A percentile compares a stretch with the other conserved stretches of the same genome.
phyloP scores from a whole-genome alignment of 2,329 filamentous ascomycete genomes.

The Paraconiothyrium sp. region DNA sequence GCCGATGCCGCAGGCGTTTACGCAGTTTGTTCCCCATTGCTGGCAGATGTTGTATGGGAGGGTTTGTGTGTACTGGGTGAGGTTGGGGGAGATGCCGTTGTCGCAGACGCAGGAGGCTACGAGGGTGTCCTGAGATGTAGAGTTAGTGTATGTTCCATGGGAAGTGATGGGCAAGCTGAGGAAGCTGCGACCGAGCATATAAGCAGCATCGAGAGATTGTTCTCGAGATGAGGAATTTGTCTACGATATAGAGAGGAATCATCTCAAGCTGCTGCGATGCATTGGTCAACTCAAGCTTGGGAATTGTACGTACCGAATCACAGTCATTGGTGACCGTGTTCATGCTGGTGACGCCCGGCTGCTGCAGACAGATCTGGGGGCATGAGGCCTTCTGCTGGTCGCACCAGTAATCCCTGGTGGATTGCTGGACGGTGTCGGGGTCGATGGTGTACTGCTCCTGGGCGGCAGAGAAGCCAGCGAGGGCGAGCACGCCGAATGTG shows the following conservation, averaged over 20 bases:
- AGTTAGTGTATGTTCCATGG: not conserved
- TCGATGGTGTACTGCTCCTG: conserved; percentile 66
- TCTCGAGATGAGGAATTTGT: not conserved
- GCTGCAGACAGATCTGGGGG: conserved; percentile 77
- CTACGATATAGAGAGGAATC: not conserved
- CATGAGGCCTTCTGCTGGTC: conserved; percentile 69
- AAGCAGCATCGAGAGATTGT: not conserved
- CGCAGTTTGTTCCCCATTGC: conserved; percentile 76
- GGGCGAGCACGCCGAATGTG: conserved; percentile 62
- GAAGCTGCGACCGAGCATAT: not conserved
- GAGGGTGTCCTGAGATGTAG: conserved; percentile 56
- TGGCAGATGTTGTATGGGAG: conserved; percentile 81
- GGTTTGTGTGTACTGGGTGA: conserved; percentile 80
- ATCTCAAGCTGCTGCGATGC: not conserved
- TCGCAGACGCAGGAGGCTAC: conserved; percentile 78
- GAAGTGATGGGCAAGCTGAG: not conserved
- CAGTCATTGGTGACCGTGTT: conserved; percentile 71
- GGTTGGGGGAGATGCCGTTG: conserved; percentile 72
- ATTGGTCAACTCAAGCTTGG: not conserved
- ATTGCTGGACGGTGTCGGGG: conserved; percentile 66
- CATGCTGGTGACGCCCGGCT: conserved; percentile 52
- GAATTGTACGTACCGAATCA: conserved; percentile 63
- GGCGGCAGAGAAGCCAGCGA: conserved; percentile 62
- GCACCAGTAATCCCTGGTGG: conserved; percentile 71
- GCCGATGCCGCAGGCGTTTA: conserved; percentile 61